Conservation (phyloP, 1,284 basidiomycete species). For the Tylopilus microsporus region DNA sequence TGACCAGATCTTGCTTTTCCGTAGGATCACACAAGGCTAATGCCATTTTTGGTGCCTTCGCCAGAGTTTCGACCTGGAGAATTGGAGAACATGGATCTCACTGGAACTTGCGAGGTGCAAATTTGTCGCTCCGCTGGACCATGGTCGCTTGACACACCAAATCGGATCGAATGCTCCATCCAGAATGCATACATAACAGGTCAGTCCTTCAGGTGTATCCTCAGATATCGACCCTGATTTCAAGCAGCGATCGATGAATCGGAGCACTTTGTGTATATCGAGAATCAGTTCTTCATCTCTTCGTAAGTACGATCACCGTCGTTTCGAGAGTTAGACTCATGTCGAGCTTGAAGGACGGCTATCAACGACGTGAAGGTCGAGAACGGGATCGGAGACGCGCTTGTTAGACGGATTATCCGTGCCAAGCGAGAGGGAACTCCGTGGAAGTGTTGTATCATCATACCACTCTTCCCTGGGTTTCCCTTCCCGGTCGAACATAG, state of each 20-base stretch:
- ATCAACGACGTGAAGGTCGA: slow-evolving; percentile 85
- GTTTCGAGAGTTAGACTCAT: slow-evolving; percentile 4
- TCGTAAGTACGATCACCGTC: slow-evolving; percentile 50
- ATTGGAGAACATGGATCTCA: slow-evolving; percentile 76
- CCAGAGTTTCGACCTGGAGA: slow-evolving; percentile 88
- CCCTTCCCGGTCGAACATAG: slow-evolving; percentile 89
- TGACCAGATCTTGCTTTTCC: background rate
- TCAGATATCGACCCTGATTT: background rate
- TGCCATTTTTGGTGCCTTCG: slow-evolving; percentile 94
- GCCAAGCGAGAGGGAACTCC: slow-evolving; percentile 78
- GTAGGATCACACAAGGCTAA: slow-evolving; percentile 82
- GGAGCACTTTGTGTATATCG: slow-evolving; percentile 91
- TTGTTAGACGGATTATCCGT: slow-evolving; percentile 87
- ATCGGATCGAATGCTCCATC: slow-evolving; percentile 86
- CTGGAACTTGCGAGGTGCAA: slow-evolving; percentile 95
- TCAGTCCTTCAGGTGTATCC: slow-evolving; percentile 28
- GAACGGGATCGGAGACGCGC: slow-evolving; percentile 92
- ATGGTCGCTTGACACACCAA: slow-evolving; percentile 92
- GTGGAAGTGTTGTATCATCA: slow-evolving; percentile 92
- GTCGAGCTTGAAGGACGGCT: slow-evolving; percentile 54
- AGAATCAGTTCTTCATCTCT: slow-evolving; percentile 99
- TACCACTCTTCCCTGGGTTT: slow-evolving; percentile 92
- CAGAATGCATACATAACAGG: slow-evolving; percentile 93
- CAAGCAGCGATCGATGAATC: slow-evolving; percentile 84
- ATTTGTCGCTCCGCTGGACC: slow-evolving; percentile 93